Conservation (phyloP, 2,329 filamentous ascomycete genomes). For the Colletotrichum lentis region DNA sequence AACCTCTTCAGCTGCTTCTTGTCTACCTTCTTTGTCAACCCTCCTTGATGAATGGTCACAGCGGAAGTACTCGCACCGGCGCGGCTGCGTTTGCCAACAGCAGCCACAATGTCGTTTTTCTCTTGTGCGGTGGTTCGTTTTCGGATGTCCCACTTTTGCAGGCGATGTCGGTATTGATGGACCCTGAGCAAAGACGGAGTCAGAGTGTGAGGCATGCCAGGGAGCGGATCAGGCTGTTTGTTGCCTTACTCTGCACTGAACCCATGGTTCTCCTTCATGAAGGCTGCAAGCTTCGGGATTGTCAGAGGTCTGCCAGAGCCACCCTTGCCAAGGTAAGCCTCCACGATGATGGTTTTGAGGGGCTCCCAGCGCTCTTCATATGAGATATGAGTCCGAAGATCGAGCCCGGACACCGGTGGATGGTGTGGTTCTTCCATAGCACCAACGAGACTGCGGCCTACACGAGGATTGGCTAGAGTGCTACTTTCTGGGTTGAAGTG, state of each 20-base stretch:
- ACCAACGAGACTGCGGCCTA: too few relatives aligned
- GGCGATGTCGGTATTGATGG: slow-evolving; percentile 1
- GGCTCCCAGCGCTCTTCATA: neutral
- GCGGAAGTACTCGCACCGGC: slow-evolving; percentile 28
- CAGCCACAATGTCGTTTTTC: slow-evolving; percentile 36
- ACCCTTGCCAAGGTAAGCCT: neutral
- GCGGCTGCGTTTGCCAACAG: slow-evolving; percentile 35
- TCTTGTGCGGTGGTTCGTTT: slow-evolving; percentile 16
- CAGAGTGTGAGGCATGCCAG: neutral
- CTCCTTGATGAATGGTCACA: slow-evolving; percentile 35
- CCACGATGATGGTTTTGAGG: slow-evolving; percentile 6
- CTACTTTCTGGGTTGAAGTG: too few relatives aligned
- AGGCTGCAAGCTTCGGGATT: neutral
- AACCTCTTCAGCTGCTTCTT: slow-evolving; percentile 41
- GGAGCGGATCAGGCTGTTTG: neutral
- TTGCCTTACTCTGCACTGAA: slow-evolving; percentile 3
- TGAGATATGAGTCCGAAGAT: neutral
- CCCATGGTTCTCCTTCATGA: slow-evolving; percentile 4
- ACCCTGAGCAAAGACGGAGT: neutral
- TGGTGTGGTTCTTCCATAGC: too few relatives aligned
- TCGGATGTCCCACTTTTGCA: slow-evolving; percentile 1
- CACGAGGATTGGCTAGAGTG: too few relatives aligned
- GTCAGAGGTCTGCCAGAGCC: neutral
- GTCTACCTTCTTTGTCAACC: slow-evolving; percentile 33
- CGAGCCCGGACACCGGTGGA: too few relatives aligned